Evolutionary conservation across 1,139 yeast species (phyloP).

Genomic region (Pichia sp.): DNA sequence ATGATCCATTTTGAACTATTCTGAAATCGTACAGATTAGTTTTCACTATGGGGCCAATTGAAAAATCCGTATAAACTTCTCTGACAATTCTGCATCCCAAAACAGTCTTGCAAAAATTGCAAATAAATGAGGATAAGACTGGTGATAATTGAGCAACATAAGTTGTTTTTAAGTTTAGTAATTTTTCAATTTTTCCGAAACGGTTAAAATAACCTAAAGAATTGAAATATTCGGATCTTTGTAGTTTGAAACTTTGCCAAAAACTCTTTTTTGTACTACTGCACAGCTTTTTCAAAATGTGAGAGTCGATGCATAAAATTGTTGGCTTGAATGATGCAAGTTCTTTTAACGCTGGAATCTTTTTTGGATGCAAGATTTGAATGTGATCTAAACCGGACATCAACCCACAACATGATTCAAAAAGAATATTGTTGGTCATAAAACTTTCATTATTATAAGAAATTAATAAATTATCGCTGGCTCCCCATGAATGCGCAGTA

Average conservation of each 20-base stretch:
- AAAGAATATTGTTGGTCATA: conserved; percentile 20
- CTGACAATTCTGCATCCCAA: conserved; percentile 46
- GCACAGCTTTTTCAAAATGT: conserved; percentile 11
- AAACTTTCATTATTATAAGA: conserved; percentile 23
- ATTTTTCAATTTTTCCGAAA: conserved; percentile 25
- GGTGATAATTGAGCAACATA: conserved; percentile 20
- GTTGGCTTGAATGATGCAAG: conserved; percentile 18
- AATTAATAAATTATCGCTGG: conserved; percentile 41
- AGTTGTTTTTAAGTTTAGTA: conserved; percentile 17
- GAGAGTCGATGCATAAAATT: conserved; percentile 21
- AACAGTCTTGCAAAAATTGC: conserved; percentile 42
- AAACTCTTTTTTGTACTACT: conserved; percentile 11
- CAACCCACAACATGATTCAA: conserved; percentile 26
- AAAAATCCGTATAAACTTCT: conserved; percentile 44
- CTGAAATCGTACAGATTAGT: conserved; percentile 64
- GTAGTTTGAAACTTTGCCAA: conserved; percentile 16
- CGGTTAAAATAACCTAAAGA: conserved; percentile 37
- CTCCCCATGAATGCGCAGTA: conserved; percentile 35
- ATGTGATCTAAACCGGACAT: conserved; percentile 20
- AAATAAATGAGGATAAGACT: conserved; percentile 25
- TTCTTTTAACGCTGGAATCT: conserved; percentile 2
- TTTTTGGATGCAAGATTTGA: conserved; percentile 12
- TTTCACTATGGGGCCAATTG: conserved; percentile 53
- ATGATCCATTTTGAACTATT: conserved; percentile 25
- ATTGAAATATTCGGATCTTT: conserved; percentile 23